Percentiles rank a stretch among this genome's conserved stretches.
phyloP scores from a whole-genome alignment of 1,284 basidiomycete genomes.

The Apiotrichum gamsii region DNA sequence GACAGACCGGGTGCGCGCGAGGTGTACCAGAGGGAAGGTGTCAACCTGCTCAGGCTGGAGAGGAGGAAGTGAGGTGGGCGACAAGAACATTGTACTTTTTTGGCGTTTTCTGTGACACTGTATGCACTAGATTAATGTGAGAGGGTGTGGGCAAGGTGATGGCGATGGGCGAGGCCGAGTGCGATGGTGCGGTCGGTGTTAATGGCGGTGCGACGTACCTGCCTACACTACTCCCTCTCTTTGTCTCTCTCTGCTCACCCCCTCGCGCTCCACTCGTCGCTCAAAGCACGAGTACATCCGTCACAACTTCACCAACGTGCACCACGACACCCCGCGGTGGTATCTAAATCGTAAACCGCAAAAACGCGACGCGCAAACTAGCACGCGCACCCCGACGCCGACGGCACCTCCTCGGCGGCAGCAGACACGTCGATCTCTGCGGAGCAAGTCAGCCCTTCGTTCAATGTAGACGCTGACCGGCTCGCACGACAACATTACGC shows the following conservation, averaged over 20 bases:
- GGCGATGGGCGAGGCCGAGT: too few relatives aligned
- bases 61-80: too few relatives aligned
- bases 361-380: conserved; percentile 10
- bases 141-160: too few relatives aligned
- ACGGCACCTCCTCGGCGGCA: conserved; percentile 34
- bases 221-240: background rate
- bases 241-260: background rate
- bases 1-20: conserved; percentile 40
- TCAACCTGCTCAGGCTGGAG: conserved; percentile 39
- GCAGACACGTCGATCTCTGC: conserved; percentile 48
- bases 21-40: conserved; percentile 39
- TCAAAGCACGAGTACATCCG: too few relatives aligned
- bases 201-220: conserved; percentile 7
- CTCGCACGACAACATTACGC: background rate
- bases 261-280: background rate
- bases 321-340: too few relatives aligned
- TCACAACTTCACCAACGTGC: too few relatives aligned
- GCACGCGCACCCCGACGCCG: conserved; percentile 45
- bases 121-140: too few relatives aligned
- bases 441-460: conserved; percentile 1
- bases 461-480: background rate
- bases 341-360: too few relatives aligned
- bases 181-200: too few relatives aligned
- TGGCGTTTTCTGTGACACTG: too few relatives aligned
- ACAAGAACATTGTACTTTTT: too few relatives aligned